Percentiles rank a stretch among this genome's conserved stretches.
phyloP scores from a whole-genome alignment of 306 rosid genomes.

The Prinsepia uniflora region DNA sequence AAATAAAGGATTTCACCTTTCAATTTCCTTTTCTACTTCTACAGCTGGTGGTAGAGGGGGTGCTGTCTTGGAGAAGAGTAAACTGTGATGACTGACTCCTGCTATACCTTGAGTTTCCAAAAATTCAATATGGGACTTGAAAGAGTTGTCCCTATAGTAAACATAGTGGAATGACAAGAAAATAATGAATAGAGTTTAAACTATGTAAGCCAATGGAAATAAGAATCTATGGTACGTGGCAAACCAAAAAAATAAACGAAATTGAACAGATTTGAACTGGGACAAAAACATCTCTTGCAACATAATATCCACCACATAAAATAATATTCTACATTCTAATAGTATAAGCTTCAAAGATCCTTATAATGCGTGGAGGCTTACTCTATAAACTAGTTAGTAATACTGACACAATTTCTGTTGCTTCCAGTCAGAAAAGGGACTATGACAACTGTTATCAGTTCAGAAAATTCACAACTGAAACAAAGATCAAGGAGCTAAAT shows the following conservation, averaged over 20 bases:
- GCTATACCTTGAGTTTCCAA: conserved; percentile 72
- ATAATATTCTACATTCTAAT: neutral
- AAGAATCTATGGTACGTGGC: neutral
- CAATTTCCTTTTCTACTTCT: conserved; percentile 46
- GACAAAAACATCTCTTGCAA: neutral
- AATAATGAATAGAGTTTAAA: neutral
- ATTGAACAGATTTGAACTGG: neutral
- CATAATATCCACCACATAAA: neutral
- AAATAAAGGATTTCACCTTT: conserved; percentile 41
- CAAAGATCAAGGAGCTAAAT: too few relatives aligned
- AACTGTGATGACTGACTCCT: conserved; percentile 93
- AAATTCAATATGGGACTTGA: conserved; percentile 59
- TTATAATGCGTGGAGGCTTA: neutral
- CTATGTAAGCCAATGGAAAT: neutral
- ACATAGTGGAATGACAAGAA: conserved; percentile 9
- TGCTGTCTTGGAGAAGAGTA: conserved; percentile 79
- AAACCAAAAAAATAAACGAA: neutral
- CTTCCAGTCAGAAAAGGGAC: neutral
- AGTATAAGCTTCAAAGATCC: neutral
- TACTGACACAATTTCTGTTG: neutral
- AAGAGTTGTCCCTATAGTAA: conserved; percentile 50
- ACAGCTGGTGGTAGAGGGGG: conserved; percentile 48
- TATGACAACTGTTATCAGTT: too few relatives aligned
- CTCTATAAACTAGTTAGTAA: neutral
- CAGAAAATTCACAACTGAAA: too few relatives aligned